Conservation (phyloP, 495 filamentous ascomycete species). For the Aspergillus panamensis region DNA sequence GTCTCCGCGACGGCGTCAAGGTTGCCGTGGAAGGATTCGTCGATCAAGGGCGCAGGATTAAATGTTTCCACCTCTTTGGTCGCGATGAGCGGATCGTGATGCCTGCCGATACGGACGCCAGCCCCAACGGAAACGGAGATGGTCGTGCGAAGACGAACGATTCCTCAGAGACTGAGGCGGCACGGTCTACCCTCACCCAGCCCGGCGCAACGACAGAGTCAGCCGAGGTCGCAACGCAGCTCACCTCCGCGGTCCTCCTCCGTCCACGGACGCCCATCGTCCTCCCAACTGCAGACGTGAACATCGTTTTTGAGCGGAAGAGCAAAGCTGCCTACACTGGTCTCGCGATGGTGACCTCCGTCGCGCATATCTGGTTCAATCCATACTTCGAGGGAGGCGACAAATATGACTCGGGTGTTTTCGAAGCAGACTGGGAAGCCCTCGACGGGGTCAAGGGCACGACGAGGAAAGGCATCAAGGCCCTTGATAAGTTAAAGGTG, state of each 20-base stretch:
- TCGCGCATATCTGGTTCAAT: constrained; percentile 97
- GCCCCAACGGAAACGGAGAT: background rate
- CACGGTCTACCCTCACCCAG: constrained; percentile 2
- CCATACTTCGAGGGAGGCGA: constrained; percentile 83
- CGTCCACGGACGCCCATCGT: constrained; percentile 63
- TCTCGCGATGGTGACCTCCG: constrained; percentile 83
- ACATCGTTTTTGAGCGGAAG: constrained; percentile 81
- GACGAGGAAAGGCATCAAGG: constrained; percentile 70
- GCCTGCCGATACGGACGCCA: constrained; percentile 36
- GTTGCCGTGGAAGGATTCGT: constrained; percentile 80
- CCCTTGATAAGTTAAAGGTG: constrained; percentile 80
- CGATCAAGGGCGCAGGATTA: constrained; percentile 82
- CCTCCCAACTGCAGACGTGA: constrained; percentile 77
- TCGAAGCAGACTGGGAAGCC: constrained; percentile 61
- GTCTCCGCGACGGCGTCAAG: constrained; percentile 81
- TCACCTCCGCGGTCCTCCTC: constrained; percentile 63
- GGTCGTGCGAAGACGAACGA: background rate
- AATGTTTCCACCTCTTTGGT: constrained; percentile 76
- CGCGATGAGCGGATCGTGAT: constrained; percentile 71
- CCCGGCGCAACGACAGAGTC: constrained; percentile 7
- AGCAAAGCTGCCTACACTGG: constrained; percentile 70
- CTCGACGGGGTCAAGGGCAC: constrained; percentile 80
- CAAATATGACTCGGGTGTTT: constrained; percentile 56
- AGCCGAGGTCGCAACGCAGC: constrained; percentile 15
- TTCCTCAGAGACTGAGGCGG: background rate